Evolutionary conservation across 164 flowering plant genomes (phyloP).

Genomic region (Magnolia changhungtana): DNA sequence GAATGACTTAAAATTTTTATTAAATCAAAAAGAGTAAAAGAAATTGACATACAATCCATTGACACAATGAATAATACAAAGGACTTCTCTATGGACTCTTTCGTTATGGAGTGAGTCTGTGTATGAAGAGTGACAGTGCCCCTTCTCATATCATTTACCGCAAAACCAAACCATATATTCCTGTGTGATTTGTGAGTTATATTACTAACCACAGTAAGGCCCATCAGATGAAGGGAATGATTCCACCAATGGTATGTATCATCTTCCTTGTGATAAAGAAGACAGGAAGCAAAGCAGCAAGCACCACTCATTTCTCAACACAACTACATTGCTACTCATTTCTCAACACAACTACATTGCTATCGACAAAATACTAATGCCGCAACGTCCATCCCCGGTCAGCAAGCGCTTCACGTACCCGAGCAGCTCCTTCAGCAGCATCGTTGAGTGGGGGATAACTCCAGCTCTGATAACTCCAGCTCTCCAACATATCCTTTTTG

Average conservation of each 20-base stretch:
- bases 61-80: neutral
- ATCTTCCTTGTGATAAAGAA: neutral
- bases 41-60: no score
- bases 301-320: neutral
- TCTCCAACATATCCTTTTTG: constrained; percentile 80
- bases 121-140: neutral
- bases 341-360: constrained; percentile 8
- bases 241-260: neutral
- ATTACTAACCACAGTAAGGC: neutral
- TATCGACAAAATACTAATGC: constrained; percentile 1
- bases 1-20: no score
- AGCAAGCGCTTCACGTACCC: constrained; percentile 59
- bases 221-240: neutral
- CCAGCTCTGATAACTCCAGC: constrained; percentile 90
- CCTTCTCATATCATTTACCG: neutral
- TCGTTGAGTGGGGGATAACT: constrained; percentile 87
- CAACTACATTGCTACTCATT: no score
- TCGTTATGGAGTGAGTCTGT: neutral
- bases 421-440: constrained; percentile 71
- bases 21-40: no score
- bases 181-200: neutral
- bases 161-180: neutral
- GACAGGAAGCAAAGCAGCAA: neutral
- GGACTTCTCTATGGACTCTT: neutral
- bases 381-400: constrained; percentile 75